Base-by-base conservation (phyloP, 2,329 filamentous ascomycete species). In the Ceratocystis eucalypticola region DNA sequence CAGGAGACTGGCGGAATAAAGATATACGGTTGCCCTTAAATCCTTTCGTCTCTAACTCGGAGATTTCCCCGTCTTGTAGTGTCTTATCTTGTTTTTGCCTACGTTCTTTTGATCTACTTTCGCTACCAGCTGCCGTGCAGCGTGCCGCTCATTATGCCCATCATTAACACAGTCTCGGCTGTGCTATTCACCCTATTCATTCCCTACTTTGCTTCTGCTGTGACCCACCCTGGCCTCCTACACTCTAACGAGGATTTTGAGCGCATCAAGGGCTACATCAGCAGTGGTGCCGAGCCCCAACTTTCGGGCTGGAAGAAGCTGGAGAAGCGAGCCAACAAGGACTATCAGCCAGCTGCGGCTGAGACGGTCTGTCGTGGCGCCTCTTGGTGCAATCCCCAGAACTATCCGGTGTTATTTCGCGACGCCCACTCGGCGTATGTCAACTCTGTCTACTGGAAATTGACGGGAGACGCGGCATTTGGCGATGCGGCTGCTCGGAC, bases 361-460 rank as follows among this genome's bases (percentile, higher is more conserved):
- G 71, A 70, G 15, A 73, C 68, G 5, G 69, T 79, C 17, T 77
- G 74, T 66, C 75, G 77, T 5, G 76, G 76, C 25, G 48, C 48
- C 20, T 22, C 48, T 2, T 20, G n/a, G 48, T 50, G 48, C 48
- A 50, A 8, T 10, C 17, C 48, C 7, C 48, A 50, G 48, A 50
- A 50, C 20, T 50, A 20, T 20, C 17, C 17, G 2, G 48, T 50
- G 48, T 12, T 50, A 8, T 50, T 20, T 7, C 48, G 48, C n/a
- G 48, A 50, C 7, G 20, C 48, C 46, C 67, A 45, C 69, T 72
- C 66, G 68, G 75, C 76, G 1, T 79, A 78, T 66, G 70, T 71
- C 10, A 73, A 75, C 33, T 76, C 76, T 5, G 66, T 80, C 1
- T 72, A 73, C 25, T 80, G 76, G 77, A 75, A 74, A 67, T 69